Percentiles rank a stretch among this genome's conserved stretches.
Evolutionary conservation across 2,329 filamentous ascomycete genomes (phyloP).

Genomic region (Monosporascus sp.): DNA sequence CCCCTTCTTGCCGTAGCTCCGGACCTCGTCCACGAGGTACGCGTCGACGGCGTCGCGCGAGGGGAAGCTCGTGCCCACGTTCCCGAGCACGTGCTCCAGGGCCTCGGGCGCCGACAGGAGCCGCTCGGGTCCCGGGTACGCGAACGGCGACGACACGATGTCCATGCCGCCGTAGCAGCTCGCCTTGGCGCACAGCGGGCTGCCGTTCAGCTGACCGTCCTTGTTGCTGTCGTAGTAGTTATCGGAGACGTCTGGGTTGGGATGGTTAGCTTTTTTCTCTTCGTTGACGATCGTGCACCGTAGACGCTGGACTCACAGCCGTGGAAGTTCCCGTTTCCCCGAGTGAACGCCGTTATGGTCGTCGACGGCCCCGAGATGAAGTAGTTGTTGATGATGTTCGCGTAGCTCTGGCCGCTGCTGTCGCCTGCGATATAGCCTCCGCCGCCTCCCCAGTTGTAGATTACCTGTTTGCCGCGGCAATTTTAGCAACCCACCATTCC

Average conservation of each 20-base stretch:
- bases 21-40: slow-evolving; percentile 36
- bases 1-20: slow-evolving; percentile 39
- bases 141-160: slow-evolving; percentile 33
- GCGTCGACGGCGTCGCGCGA: slow-evolving; percentile 40
- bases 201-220: slow-evolving; percentile 44
- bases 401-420: slow-evolving; percentile 39
- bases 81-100: slow-evolving; percentile 32
- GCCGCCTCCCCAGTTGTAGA: slow-evolving; percentile 52
- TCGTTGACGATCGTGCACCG: too few relatives aligned
- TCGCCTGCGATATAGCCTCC: slow-evolving; percentile 52
- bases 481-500: neutral
- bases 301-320: slow-evolving; percentile 30
- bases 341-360: slow-evolving; percentile 43
- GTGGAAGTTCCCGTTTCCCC: slow-evolving; percentile 50
- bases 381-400: slow-evolving; percentile 52
- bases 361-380: slow-evolving; percentile 51
- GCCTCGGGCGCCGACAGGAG: slow-evolving; percentile 35
- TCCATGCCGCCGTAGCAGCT: slow-evolving; percentile 44
- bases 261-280: too few relatives aligned
- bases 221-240: slow-evolving; percentile 49
- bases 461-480: slow-evolving; percentile 34
- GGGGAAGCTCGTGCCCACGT: slow-evolving; percentile 36
- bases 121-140: slow-evolving; percentile 37
- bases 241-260: slow-evolving; percentile 34
- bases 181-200: slow-evolving; percentile 34